Percentiles rank a stretch among this genome's conserved stretches.
Evolutionary conservation across 805 yeast genomes (phyloP).

Genomic region (Metschnikowia similis): DNA sequence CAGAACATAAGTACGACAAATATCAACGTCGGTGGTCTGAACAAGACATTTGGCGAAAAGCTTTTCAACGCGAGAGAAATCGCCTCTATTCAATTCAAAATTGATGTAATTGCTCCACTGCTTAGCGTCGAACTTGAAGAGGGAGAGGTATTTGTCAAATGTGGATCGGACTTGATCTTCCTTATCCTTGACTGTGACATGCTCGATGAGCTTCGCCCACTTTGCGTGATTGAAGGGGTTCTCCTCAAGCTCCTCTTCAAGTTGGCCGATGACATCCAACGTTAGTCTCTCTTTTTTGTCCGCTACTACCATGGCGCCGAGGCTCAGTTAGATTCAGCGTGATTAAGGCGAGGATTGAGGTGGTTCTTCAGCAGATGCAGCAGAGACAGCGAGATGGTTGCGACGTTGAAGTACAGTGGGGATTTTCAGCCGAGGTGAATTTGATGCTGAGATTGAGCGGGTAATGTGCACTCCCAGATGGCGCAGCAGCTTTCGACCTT

Average conservation of each 20-base stretch:
- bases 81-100: constrained; percentile 60
- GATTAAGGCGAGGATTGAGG: not conserved
- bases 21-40: constrained; percentile 55
- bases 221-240: constrained; percentile 51
- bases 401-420: not conserved
- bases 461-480: not conserved
- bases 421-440: constrained; percentile 1
- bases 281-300: constrained; percentile 24
- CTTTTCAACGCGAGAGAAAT: constrained; percentile 60
- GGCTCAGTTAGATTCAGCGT: not conserved
- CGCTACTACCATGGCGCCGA: constrained; percentile 10
- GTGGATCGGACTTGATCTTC: constrained; percentile 54
- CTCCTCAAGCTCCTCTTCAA: constrained; percentile 50
- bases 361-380: not conserved
- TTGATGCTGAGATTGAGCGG: constrained; percentile 1
- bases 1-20: constrained; percentile 75
- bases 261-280: constrained; percentile 53
- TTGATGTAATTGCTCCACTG: constrained; percentile 76
- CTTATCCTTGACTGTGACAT: constrained; percentile 47
- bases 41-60: constrained; percentile 63
- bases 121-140: constrained; percentile 60
- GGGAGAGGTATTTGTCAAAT: constrained; percentile 56
- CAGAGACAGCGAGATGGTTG: not conserved
- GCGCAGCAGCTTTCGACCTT: not conserved
- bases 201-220: constrained; percentile 56